A percentile compares a stretch with the other conserved stretches of the same genome.
Evolutionary conservation across 2,329 filamentous ascomycete genomes (phyloP).

Genomic region (Gyromitra esculenta): DNA sequence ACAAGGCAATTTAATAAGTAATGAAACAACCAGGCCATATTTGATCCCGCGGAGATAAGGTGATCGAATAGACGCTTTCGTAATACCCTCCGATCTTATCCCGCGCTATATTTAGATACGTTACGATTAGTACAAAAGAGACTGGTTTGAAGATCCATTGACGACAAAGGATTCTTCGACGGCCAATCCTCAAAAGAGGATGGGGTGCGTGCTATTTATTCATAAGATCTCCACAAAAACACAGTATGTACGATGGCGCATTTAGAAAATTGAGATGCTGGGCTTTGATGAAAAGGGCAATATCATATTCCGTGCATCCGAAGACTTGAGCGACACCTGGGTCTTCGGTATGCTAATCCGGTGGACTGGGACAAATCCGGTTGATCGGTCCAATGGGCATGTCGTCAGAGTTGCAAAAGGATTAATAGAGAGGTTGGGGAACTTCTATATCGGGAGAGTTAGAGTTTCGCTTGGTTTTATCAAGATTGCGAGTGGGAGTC

Average conservation of each 20-base stretch:
- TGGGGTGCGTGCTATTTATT: slow-evolving; percentile 22
- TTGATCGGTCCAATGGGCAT: slow-evolving; percentile 17
- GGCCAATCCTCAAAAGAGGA: slow-evolving; percentile 2
- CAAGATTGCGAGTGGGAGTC: neutral
- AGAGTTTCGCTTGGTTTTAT: neutral
- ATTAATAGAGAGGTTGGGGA: slow-evolving; percentile 20
- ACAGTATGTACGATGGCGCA: slow-evolving; percentile 8
- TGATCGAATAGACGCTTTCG: slow-evolving; percentile 2
- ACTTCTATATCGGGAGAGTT: slow-evolving; percentile 5
- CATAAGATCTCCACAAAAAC: slow-evolving; percentile 14
- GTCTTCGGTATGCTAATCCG: slow-evolving; percentile 15
- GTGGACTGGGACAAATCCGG: slow-evolving; percentile 16
- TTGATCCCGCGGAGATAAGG: neutral
- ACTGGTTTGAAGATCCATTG: slow-evolving; percentile 12
- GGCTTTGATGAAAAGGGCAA: neutral
- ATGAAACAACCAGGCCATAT: neutral
- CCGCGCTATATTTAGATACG: slow-evolving; percentile 24
- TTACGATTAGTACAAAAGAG: slow-evolving; percentile 8
- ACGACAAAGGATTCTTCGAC: slow-evolving; percentile 1
- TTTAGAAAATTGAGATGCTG: neutral
- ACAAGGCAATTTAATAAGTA: neutral
- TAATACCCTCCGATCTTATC: neutral
- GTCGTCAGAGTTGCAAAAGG: neutral
- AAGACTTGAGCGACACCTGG: slow-evolving; percentile 3
- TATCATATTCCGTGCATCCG: slow-evolving; percentile 1